Evolutionary conservation across 495 filamentous ascomycete genomes (phyloP), one percentile per base, ranked within the genome.

Genomic region (Aspergillus olivimuriae): DNA sequence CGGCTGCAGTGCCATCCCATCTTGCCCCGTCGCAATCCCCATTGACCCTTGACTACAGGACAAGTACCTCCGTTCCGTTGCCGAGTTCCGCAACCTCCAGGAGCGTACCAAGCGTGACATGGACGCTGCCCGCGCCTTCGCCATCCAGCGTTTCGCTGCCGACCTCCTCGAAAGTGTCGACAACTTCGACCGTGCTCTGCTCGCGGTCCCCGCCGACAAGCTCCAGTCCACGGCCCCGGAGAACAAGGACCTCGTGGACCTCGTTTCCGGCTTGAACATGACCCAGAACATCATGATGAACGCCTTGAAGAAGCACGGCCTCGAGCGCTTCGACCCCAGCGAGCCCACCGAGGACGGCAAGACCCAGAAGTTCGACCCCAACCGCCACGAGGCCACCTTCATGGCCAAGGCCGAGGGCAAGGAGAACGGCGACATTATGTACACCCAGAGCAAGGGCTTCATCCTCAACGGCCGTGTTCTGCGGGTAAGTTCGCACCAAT

Each of bases 11-110:
- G 12, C 2, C n/a, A n/a, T n/a, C n/a, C n/a, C n/a, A n/a, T n/a
- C n/a, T n/a, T n/a, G n/a, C n/a, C n/a, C n/a, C n/a, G n/a, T n/a
- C n/a, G n/a, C n/a, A n/a, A 24, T 12, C 3, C 20, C 17, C 20
- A 21, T 24, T 39, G 30, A 41, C 38, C n/a, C 28, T 36, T 33
- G 40, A 19, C 11, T n/a, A 45, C 53, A 97, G 92, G 91, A 97
- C 66, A 89, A 84, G 69, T 94, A 85, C 63, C 80, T 92, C 38
- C 92, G 92, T 54, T 83, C 82, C 34, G 86, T 95, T 47, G 92
- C 92, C 61, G 92, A 97, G 50, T 97, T 90, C 77, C 87, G 87
- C 55, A 98, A 96, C 71, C 84, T 97, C 28, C 90, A 96, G 73
- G 87, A 94, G 50, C 87, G 92, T 54, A 91, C 87, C 5, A 82